These are phyloP conservation scores for Hebeloma cylindrosporum DNA, from an alignment of 768 basidiomycete genomes.

Conservation along the genomic window DNA sequence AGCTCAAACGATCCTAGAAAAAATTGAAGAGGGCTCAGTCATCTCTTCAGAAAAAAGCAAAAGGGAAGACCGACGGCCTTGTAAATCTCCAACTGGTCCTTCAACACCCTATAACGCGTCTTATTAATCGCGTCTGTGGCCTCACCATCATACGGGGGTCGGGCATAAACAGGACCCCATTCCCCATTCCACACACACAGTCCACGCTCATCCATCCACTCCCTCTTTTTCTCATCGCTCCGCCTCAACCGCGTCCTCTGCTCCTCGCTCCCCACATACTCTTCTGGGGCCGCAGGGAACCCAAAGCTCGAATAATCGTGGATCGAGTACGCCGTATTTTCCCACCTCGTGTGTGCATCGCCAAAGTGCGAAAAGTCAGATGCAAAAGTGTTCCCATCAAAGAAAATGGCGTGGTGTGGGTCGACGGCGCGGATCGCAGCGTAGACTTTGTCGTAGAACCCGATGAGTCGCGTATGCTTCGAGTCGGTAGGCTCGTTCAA, in stretches of 20 bases:
- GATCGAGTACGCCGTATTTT: conserved; percentile 74
- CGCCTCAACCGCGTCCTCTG: conserved; percentile 52
- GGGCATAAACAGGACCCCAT: conserved; percentile 81
- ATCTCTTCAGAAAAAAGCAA: no score
- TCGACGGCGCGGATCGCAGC: conserved; percentile 71
- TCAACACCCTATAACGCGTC: conserved; percentile 60
- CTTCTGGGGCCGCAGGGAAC: conserved; percentile 60
- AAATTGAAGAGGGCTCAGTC: neutral
- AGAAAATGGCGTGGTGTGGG: conserved; percentile 69
- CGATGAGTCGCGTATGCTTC: conserved; percentile 59
- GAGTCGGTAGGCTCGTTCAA: conserved; percentile 82
- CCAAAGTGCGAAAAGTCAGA: conserved; percentile 75
- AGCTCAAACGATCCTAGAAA: conserved; percentile 59
- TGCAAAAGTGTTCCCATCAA: conserved; percentile 85
- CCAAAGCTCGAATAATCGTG: conserved; percentile 79
- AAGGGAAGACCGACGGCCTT: conserved; percentile 44
- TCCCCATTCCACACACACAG: conserved; percentile 81
- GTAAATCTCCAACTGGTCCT: conserved; percentile 75
- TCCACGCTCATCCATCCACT: conserved; percentile 70
- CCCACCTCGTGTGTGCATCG: conserved; percentile 59
- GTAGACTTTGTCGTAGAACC: conserved; percentile 69
- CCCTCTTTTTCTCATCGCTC: conserved; percentile 71
- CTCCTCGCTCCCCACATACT: conserved; percentile 51
- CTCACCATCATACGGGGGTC: conserved; percentile 57
- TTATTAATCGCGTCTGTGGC: conserved; percentile 67